These are phyloP conservation scores for Limonium bicolor DNA, from an alignment of 148 eudicot species.

Conservation along the genomic window DNA sequence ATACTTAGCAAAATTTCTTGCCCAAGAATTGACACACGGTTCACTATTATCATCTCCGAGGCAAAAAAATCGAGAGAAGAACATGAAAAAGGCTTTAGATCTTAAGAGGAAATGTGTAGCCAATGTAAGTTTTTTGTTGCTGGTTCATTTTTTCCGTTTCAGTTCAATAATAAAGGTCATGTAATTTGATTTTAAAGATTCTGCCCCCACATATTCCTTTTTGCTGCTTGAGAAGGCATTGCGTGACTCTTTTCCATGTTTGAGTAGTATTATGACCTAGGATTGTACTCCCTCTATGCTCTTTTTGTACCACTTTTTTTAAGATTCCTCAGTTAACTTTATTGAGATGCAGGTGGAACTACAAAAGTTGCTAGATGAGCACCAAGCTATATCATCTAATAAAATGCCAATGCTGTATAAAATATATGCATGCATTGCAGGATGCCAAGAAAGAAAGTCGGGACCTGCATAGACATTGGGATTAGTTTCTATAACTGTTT, in stretches of 20 bases:
- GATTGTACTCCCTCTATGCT: neutral
- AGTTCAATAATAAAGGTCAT: no score
- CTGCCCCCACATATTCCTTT: neutral
- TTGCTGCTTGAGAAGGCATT: conserved; percentile 80
- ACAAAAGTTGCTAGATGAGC: conserved; percentile 48
- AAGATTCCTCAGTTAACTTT: conserved; percentile 5
- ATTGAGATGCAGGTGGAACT: conserved; percentile 47
- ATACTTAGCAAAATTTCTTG: neutral
- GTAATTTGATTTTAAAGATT: no score
- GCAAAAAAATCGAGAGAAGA: conserved; percentile 64
- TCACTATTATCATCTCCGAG: conserved; percentile 59
- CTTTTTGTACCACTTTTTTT: conserved; percentile 5
- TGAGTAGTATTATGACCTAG: no score
- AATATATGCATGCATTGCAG: no score
- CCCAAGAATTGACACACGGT: no score
- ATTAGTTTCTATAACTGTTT: no score
- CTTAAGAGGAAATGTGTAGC: conserved; percentile 45
- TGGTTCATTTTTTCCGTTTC: no score
- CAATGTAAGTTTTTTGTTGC: conserved; percentile 59
- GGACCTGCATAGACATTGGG: no score
- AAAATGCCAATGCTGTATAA: conserved; percentile 39
- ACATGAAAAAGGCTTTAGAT: conserved; percentile 49
- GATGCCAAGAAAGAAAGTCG: no score
- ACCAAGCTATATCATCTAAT: conserved; percentile 29
- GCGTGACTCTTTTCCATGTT: no score